Evolutionary conservation across 2,329 filamentous ascomycete genomes (phyloP), one percentile per base, ranked within the genome.

Genomic region (Coleophoma eucalyptorum): DNA sequence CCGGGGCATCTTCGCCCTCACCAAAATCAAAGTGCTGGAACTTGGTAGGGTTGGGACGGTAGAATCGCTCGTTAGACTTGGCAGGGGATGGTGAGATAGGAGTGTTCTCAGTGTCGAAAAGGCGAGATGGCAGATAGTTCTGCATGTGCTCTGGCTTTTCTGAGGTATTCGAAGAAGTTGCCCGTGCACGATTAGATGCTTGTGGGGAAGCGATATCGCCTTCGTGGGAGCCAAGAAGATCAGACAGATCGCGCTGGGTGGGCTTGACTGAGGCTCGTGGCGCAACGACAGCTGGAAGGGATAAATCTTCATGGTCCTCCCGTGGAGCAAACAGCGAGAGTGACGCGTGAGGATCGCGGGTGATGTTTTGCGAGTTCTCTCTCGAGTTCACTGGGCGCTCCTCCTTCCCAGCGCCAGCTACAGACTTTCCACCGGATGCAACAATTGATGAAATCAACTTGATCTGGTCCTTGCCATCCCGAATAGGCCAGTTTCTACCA

Each of bases 401-500:
- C 70, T 62, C 5, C 51, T 52, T 32, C 52, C 44, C 13, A 64
- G 66, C 60, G 63, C 67, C 60, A 7, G 62, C 58, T 18, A 65
- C 63, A 40, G 63, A 58, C 51, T 65, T 68, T 51, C 72, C 72
- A n/a, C 71, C 67, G 37, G 72, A 69, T 60, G 80, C 79, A 61
- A 82, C 72, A 56, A 78, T 85, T 46, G 74, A 76, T 56, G 80
- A 76, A 62, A 96, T 89, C 62, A 96, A 74, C 62, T 83, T 85
- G 60, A 87, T 78, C 73, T 97, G 92, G 49, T 96, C 91, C 62
- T 83, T 83, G 65, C 86, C 88, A 66, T 96, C 91, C 60, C 84
- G 83, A 65, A 99, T 95, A 49, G 94, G 94, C 94, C 94, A 99
- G 72, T 94, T 96, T 68, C 87, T 89, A 50, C 89, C 90, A 49